Evolutionary conservation across 78 protist genomes (phyloP), one percentile per base, ranked within the genome.

Genomic region (Dictyostelium purpureum): DNA sequence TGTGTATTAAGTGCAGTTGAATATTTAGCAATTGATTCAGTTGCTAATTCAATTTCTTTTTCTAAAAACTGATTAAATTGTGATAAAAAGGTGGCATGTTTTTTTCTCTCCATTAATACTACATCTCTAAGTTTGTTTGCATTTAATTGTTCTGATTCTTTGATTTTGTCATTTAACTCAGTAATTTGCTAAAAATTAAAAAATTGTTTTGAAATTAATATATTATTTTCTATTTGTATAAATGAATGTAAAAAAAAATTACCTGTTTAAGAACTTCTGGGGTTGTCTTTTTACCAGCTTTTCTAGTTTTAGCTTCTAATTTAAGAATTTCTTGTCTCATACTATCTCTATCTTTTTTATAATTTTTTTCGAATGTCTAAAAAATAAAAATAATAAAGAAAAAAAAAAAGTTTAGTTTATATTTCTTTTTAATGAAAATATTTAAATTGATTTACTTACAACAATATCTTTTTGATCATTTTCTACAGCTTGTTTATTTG

Each of bases 211-310:
- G 26, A 47, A 19, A 31, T 74, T 31, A 28, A 49, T 74, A n/a
- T 1, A 6, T 9, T 2, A 61, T 61, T 2, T 24, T 14, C 31
- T 61, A 21, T 16, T 26, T 47, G 79, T 51, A 45, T n/a, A 49
- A 47, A 42, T 37, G 12, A 43, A 70, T 70, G 52, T 76, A 76
- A 6, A 19, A 19, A 47, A 31, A 33, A 59, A 14, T 57, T 57
- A 57, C 69, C 61, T 85, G 91, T 85, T 85, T 85, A 26, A 85
- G 66, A 21, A 85, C 91, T 45, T 85, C 91, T 33, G 91, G 78
- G 37, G 91, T 85, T 28, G 91, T 85, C 51, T 85, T 85, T 59
- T 85, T 85, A 47, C 91, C 91, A n/a, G 91, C 91, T 73, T 85
- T 85, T 85, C 81, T 85, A 9, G 91, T 85, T 56, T 52, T 85